A percentile compares a stretch with the other conserved stretches of the same genome.
Conservation (phyloP, 352 stramenopile species). For the Globisporangium alternatum region DNA sequence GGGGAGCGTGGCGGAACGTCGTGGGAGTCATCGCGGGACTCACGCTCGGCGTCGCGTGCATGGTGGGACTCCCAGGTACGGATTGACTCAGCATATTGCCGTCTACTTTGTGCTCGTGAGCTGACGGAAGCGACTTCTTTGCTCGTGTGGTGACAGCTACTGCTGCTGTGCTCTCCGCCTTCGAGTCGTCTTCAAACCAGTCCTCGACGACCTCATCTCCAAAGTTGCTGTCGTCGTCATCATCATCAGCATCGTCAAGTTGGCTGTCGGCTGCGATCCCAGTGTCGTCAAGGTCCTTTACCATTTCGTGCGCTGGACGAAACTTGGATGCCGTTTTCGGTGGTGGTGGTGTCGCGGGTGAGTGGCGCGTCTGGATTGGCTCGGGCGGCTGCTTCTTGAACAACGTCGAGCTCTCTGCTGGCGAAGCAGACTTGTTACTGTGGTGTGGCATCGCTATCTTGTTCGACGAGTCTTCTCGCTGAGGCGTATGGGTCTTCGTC, state of each 20-base stretch:
- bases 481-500: background rate
- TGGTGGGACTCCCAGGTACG: background rate
- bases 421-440: background rate
- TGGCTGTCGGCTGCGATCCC: conserved; percentile 20
- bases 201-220: conserved; percentile 44
- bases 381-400: conserved; percentile 4
- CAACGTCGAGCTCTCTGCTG: background rate
- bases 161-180: background rate
- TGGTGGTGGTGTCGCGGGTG: background rate
- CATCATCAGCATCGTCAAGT: conserved; percentile 19
- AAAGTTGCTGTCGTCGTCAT: conserved; percentile 30
- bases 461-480: background rate
- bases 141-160: background rate
- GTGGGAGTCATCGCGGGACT: conserved; percentile 11
- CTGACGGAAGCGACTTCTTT: conserved; percentile 9
- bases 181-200: conserved; percentile 37
- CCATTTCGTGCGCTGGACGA: conserved; percentile 26
- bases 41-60: background rate
- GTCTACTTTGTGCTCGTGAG: background rate
- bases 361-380: conserved; percentile 6
- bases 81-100: background rate
- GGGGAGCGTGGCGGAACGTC: background rate
- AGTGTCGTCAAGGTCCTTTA: conserved; percentile 29
- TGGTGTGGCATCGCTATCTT: background rate
- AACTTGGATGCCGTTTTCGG: conserved; percentile 25